Evolutionary conservation across 352 stramenopile species (phyloP).

Genomic region (Phytophthora aleatoria): DNA sequence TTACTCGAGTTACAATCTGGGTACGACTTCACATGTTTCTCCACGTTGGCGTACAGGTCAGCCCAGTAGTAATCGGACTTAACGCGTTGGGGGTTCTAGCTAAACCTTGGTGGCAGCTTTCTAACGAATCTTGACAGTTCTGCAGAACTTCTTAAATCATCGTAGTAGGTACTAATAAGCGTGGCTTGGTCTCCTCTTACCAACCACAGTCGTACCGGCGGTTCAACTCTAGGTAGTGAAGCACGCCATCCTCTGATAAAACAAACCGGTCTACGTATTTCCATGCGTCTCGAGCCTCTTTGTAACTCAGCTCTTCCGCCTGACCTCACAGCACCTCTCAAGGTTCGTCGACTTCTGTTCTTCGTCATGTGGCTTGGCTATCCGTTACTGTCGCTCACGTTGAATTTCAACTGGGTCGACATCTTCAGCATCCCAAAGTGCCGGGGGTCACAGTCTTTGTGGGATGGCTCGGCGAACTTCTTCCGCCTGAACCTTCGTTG

Average conservation of each 20-base stretch:
- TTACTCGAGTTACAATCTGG: conserved; percentile 3
- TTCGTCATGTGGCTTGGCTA: conserved; percentile 6
- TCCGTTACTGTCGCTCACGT: not conserved
- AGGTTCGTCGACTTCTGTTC: conserved; percentile 5
- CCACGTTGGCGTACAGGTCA: conserved; percentile 7
- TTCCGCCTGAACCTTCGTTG: not conserved
- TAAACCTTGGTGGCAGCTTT: conserved; percentile 2
- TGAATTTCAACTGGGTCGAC: conserved; percentile 6
- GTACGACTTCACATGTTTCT: conserved; percentile 3
- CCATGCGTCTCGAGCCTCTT: not conserved
- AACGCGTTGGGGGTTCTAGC: conserved; percentile 7
- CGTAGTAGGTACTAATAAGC: conserved; percentile 7
- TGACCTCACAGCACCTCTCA: not conserved
- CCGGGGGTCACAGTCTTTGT: not conserved
- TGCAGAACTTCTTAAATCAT: conserved; percentile 10
- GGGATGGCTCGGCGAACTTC: not conserved
- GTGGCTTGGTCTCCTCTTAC: not conserved
- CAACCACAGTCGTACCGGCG: not conserved
- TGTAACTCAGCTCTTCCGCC: not conserved
- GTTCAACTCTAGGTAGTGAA: not conserved
- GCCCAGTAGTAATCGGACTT: conserved; percentile 12
- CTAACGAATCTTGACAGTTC: conserved; percentile 7
- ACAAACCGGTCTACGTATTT: conserved; percentile 11
- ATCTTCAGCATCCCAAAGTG: not conserved
- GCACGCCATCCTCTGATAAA: not conserved